Percentiles rank a stretch among this genome's conserved stretches.
These are phyloP conservation scores for Manihot esculenta DNA, from an alignment of 441 rosid genomes.

Conservation along the genomic window DNA sequence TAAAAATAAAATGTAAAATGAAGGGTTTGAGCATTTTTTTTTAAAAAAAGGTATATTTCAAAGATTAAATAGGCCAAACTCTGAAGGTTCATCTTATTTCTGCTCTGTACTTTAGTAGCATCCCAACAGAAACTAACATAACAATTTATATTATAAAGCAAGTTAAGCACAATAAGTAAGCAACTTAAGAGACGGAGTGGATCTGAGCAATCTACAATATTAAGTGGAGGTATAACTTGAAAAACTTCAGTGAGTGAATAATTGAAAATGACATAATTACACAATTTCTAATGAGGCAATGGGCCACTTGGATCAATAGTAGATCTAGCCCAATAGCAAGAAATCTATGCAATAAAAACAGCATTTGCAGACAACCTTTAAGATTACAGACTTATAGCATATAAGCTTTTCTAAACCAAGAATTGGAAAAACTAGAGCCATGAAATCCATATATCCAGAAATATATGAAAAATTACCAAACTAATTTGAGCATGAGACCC, in stretches of 20 bases:
- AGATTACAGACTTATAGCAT: neutral
- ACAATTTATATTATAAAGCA: neutral
- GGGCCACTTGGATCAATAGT: neutral
- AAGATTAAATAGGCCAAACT: neutral
- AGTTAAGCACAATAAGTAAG: neutral
- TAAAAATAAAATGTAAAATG: neutral
- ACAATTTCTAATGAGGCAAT: neutral
- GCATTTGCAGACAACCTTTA: slow-evolving; percentile 1
- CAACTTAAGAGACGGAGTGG: neutral
- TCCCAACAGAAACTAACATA: neutral
- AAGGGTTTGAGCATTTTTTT: neutral
- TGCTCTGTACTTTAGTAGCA: neutral
- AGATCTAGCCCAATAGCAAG: neutral
- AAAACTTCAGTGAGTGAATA: neutral
- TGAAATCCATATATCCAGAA: neutral
- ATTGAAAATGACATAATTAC: neutral
- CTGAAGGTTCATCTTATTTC: neutral
- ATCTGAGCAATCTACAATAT: neutral
- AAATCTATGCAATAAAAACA: neutral
- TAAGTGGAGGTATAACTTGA: neutral
- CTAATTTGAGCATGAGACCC: neutral
- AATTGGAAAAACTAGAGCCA: neutral
- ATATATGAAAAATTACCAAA: neutral
- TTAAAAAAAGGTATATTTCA: neutral
- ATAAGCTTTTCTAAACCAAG: neutral